Evolutionary conservation across 1,139 yeast species (phyloP), one percentile per base, ranked within the genome.

Genomic region (Pichiaceae sp.): DNA sequence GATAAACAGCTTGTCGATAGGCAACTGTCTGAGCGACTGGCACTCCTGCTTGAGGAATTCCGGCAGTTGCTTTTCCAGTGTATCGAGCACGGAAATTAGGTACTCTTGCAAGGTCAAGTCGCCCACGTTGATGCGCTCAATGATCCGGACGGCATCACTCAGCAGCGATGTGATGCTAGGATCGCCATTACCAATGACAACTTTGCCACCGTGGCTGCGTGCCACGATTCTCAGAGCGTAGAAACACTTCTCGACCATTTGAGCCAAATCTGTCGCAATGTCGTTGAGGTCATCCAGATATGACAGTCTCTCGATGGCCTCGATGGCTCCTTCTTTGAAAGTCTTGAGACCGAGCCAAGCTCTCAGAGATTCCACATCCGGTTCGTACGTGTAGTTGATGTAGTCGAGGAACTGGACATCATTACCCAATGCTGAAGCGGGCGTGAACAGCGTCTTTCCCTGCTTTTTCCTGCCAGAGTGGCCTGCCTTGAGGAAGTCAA

Each of bases 191-290:
- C 42, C 37, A 12, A 38, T 38, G 16, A 46, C 29, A 23, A 33
- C 37, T 20, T 42, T 36, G 8, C 37, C 41, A 7, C 37, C 37
- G 12, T 38, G 20, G 30, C 38, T 43, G 26, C 42, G 42, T 24
- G 36, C 18, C 17, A 45, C 45, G 27, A 47, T 41, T 26, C 40
- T 41, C 38, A 48, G 34, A 4, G 52, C 44, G 31, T 42, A 41
- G 16, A 49, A 20, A 32, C 49, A 40, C 29, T 43, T 34, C 28
- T 46, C 48, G 17, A 47, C 50, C 43, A 46, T 46, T 32, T 42
- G 48, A 18, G 41, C 45, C 20, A 49, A 35, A 32, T 42, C 49
- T 11, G 40, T 39, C 47, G 46, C 43, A 47, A 48, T 43, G 4
- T 36, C 34, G 11, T 38, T 40, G 9, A 46, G 39, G 1, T 42